phyloP scores from a whole-genome alignment of 257 asterid species.

The Eustoma russellianum region DNA sequence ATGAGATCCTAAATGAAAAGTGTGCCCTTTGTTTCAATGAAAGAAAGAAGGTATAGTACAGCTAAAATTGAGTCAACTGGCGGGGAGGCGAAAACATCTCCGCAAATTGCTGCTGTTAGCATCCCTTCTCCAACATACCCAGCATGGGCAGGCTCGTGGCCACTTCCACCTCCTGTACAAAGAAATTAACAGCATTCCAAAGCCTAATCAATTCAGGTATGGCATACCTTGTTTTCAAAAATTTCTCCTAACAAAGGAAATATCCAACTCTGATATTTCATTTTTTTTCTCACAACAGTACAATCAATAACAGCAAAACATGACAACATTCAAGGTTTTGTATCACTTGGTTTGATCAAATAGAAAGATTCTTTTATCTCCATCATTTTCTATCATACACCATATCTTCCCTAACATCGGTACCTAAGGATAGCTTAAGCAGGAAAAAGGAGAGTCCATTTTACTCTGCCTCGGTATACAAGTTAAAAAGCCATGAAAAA shows the following conservation, averaged over 20 bases:
- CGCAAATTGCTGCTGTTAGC: slow-evolving; percentile 98
- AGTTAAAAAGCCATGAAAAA: too few relatives aligned
- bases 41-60: slow-evolving; percentile 41
- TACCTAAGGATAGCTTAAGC: too few relatives aligned
- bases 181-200: slow-evolving; percentile 9
- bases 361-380: too few relatives aligned
- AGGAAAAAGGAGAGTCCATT: too few relatives aligned
- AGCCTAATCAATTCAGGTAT: slow-evolving; percentile 4
- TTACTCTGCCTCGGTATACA: too few relatives aligned
- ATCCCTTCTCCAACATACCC: slow-evolving; percentile 99
- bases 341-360: too few relatives aligned
- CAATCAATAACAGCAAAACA: too few relatives aligned
- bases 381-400: too few relatives aligned
- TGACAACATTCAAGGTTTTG: too few relatives aligned
- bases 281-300: too few relatives aligned
- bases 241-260: background rate
- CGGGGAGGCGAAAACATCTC: slow-evolving; percentile 96
- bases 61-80: slow-evolving; percentile 87
- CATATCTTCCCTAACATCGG: too few relatives aligned
- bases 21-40: slow-evolving; percentile 6
- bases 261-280: too few relatives aligned
- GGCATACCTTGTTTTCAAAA: background rate
- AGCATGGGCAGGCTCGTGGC: slow-evolving; percentile 98
- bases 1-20: slow-evolving; percentile 5
- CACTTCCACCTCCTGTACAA: slow-evolving; percentile 94